Evolutionary conservation across 164 flowering plant genomes (phyloP), one percentile per base, ranked within the genome.

Genomic region (Stephania cephalantha): DNA sequence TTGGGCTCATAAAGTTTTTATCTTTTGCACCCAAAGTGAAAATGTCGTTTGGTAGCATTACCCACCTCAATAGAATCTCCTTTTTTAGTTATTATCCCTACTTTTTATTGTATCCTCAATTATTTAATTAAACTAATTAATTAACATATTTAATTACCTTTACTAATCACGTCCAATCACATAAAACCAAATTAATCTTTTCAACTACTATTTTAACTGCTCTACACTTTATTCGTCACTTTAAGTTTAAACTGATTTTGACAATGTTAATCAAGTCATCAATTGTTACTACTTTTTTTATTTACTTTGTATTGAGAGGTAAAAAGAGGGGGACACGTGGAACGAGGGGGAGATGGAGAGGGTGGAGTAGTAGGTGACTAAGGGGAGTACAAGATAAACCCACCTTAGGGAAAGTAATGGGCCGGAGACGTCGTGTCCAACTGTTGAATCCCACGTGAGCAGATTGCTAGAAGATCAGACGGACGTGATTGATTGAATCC

Each of bases 21-120:
- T 18, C 20, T 61, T 61, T n/a, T 61, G 29, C 20, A 7, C 66
- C 18, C 66, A 61, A 61, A 61, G 66, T 61, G 8, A 61, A 61
- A 61, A n/a, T 61, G 66, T 61, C 66, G 25, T 61, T 61, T n/a
- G 66, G 66, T 61, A 61, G 66, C 66, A 61, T 15, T n/a, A 61
- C 66, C 66, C 20, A 61, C n/a, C 22, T 61, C n/a, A n/a, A 25
- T 25, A 61, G 66, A 61, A 17, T 61, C 66, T 61, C 25, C 66
- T 61, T 61, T 61, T 61, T 9, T 35, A 35, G 1, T 35, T 35
- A 35, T 35, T 35, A 35, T 35, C n/a, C 65, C 29, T 9, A 61
- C 66, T 61, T 61, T n/a, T 58, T 13, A 1, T 58, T 50, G 55
- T 8, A n/a, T 20, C 22, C 65, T 17, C n/a, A 58, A 58, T 17